phyloP scores from a whole-genome alignment of 192 early-diverging fungal species.

The Coemansia sp. region DNA sequence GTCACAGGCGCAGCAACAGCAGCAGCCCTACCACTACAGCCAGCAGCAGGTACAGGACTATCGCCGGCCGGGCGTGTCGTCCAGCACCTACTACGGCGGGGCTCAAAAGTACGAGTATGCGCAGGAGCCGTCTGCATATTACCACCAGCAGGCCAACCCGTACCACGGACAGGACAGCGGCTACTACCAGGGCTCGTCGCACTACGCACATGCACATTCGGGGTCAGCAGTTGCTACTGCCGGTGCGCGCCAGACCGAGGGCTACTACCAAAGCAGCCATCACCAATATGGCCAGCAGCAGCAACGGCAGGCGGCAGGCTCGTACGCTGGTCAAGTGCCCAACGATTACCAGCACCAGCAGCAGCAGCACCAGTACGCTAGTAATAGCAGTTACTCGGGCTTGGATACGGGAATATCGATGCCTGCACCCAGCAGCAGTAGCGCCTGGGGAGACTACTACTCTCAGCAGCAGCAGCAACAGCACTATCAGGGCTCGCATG shows the following conservation, averaged over 20 bases:
- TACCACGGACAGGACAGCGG: slow-evolving; percentile 17
- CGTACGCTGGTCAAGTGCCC: neutral
- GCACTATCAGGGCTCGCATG: neutral
- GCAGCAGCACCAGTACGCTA: slow-evolving; percentile 1
- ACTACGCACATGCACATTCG: slow-evolving; percentile 10
- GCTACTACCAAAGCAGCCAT: slow-evolving; percentile 8
- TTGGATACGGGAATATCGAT: slow-evolving; percentile 14
- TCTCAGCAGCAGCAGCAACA: slow-evolving; percentile 9
- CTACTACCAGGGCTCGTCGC: slow-evolving; percentile 18
- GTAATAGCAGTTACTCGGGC: slow-evolving; percentile 15
- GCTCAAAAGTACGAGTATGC: slow-evolving; percentile 32
- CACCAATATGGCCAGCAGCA: slow-evolving; percentile 10
- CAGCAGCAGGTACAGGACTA: slow-evolving; percentile 6
- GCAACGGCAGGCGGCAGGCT: slow-evolving; percentile 5
- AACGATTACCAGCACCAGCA: slow-evolving; percentile 11
- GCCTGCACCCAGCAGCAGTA: slow-evolving; percentile 12
- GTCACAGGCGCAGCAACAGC: neutral
- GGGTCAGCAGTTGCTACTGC: neutral
- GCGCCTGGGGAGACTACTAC: slow-evolving; percentile 9
- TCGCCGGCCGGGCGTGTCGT: slow-evolving; percentile 1
- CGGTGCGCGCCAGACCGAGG: neutral
- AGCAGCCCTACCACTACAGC: slow-evolving; percentile 4
- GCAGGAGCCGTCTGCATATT: slow-evolving; percentile 9
- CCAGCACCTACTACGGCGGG: slow-evolving; percentile 14
- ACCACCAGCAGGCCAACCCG: slow-evolving; percentile 19